Evolutionary conservation across 2,329 filamentous ascomycete species (phyloP).

Genomic region (Arthrobotrys entomopaga): DNA sequence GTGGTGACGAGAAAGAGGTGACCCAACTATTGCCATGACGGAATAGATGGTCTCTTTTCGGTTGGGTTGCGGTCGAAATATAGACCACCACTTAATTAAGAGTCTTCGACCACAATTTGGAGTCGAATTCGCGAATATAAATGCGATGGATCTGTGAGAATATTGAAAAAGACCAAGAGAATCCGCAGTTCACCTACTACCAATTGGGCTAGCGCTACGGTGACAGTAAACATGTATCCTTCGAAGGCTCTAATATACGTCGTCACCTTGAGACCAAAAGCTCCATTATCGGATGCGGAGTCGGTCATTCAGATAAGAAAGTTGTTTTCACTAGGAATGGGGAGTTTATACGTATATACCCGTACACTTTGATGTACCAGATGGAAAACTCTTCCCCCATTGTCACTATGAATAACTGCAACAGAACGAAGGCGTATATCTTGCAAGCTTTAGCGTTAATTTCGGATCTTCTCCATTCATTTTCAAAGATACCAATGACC

Average conservation of each 20-base stretch:
- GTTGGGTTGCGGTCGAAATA: constrained; percentile 9
- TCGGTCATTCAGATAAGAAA: constrained; percentile 1
- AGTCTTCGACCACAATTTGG: neutral
- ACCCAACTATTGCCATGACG: no score
- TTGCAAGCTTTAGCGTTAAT: constrained; percentile 8
- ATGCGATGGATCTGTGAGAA: neutral
- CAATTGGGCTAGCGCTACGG: no score
- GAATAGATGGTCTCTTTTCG: neutral
- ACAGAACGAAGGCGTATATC: neutral
- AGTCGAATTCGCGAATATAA: constrained; percentile 10
- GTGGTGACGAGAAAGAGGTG: neutral
- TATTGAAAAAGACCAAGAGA: neutral
- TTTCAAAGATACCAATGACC: constrained; percentile 2
- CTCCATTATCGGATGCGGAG: constrained; percentile 20
- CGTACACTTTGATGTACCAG: neutral
- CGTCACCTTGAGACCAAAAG: neutral
- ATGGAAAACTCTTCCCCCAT: neutral
- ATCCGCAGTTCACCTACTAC: no score
- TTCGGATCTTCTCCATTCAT: constrained; percentile 13
- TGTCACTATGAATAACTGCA: neutral
- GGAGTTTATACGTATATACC: constrained; percentile 1
- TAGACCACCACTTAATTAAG: neutral
- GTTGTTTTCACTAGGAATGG: constrained; percentile 37
- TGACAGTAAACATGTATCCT: no score
- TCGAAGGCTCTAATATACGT: no score